A percentile compares a stretch with the other conserved stretches of the same genome.
phyloP scores from a whole-genome alignment of 1,284 basidiomycete species.

The Cryptococcus sp. region DNA sequence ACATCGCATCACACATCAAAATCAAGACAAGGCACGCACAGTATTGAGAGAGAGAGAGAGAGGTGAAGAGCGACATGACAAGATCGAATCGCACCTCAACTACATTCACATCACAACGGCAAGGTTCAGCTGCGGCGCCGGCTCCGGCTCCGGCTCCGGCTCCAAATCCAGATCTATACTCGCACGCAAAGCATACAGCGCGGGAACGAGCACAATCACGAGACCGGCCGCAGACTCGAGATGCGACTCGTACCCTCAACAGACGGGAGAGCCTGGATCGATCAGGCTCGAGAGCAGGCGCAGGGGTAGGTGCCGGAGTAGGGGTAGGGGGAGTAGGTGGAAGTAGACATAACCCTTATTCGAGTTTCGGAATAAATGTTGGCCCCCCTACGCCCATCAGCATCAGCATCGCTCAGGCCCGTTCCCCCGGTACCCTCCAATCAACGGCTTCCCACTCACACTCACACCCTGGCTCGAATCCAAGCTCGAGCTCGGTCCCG shows the following conservation, averaged over 20 bases:
- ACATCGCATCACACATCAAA: too few species aligned
- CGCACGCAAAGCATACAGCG: neutral
- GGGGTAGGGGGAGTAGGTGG: too few species aligned
- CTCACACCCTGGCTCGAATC: neutral
- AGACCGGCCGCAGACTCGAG: too few species aligned
- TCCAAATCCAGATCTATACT: neutral
- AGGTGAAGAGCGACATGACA: neutral
- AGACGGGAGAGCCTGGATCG: too few species aligned
- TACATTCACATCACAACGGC: conserved; percentile 10
- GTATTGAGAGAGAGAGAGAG: neutral
- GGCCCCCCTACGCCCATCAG: neutral
- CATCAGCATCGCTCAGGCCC: neutral
- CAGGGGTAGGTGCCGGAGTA: too few species aligned
- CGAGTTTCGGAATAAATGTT: neutral
- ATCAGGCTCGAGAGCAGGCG: neutral
- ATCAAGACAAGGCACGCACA: neutral
- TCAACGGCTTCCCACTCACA: neutral
- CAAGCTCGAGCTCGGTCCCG: neutral
- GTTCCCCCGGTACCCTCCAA: neutral
- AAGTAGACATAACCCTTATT: neutral
- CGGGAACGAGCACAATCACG: too few species aligned
- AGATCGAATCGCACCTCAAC: conserved; percentile 14
- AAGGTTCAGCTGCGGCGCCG: neutral
- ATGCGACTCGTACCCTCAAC: too few species aligned
- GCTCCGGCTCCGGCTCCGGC: neutral